These are phyloP conservation scores for Ustilago curta DNA, from an alignment of 1,284 basidiomycete genomes.

Conservation along the genomic window DNA sequence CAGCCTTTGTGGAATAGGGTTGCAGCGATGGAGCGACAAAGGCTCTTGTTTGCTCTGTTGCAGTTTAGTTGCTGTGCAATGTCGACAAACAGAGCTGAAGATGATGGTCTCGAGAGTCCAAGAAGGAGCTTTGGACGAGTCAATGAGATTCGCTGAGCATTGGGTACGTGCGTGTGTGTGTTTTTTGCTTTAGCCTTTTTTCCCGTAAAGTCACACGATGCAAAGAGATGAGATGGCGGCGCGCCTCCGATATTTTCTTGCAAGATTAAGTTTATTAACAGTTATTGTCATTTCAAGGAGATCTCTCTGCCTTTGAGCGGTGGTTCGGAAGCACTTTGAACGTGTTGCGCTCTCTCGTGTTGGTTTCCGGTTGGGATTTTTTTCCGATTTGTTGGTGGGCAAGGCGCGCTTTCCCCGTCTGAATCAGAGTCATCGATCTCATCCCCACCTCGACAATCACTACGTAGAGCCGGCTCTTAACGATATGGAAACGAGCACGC, in stretches of 20 bases:
- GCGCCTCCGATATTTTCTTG: not conserved
- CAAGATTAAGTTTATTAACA: not conserved
- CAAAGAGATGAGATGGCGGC: not conserved
- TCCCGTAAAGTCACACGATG: slow-evolving; percentile 9
- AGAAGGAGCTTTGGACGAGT: not conserved
- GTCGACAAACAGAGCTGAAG: not conserved
- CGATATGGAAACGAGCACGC: not conserved
- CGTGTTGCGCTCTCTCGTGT: too few species aligned
- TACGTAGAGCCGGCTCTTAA: not conserved
- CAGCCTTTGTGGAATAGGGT: not conserved
- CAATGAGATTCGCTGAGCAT: not conserved
- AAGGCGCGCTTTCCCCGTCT: too few species aligned
- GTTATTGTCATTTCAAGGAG: too few species aligned
- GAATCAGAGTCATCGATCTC: too few species aligned
- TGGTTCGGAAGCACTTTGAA: not conserved
- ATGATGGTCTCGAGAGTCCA: not conserved
- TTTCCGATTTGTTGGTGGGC: too few species aligned
- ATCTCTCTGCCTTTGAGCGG: not conserved
- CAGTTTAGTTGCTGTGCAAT: not conserved
- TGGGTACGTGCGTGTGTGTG: slow-evolving; percentile 4
- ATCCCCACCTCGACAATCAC: not conserved
- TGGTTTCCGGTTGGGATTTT: too few species aligned
- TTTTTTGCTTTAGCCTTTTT: not conserved
- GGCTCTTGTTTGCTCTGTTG: not conserved
- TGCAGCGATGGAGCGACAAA: not conserved